Evolutionary conservation across 257 asterid species (phyloP).

Genomic region (Dorcoceras hygrometricum): DNA sequence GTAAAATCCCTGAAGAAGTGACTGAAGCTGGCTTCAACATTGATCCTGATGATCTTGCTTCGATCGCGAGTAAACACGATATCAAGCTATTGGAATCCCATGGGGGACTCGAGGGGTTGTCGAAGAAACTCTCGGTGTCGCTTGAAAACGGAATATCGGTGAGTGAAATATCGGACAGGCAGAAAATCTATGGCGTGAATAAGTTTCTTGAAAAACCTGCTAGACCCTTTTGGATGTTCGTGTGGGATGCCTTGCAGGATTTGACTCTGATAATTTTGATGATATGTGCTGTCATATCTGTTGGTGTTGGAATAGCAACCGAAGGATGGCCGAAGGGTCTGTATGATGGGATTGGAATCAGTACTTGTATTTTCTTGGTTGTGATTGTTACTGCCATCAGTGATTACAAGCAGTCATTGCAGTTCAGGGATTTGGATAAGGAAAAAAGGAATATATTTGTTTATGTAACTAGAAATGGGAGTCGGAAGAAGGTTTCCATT

Average conservation of each 20-base stretch:
- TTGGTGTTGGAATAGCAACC: slow-evolving; percentile 66
- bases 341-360: slow-evolving; percentile 70
- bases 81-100: slow-evolving; percentile 42
- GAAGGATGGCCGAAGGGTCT: slow-evolving; percentile 87
- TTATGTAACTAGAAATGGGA: slow-evolving; percentile 58
- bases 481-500: slow-evolving; percentile 48
- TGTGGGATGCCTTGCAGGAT: slow-evolving; percentile 85
- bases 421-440: slow-evolving; percentile 69
- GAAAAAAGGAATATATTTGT: slow-evolving; percentile 57
- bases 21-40: slow-evolving; percentile 52
- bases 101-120: slow-evolving; percentile 59
- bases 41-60: slow-evolving; percentile 70
- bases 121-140: slow-evolving; percentile 46
- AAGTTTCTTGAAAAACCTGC: slow-evolving; percentile 59
- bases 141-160: slow-evolving; percentile 48
- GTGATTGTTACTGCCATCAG: slow-evolving; percentile 71
- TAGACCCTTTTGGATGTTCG: slow-evolving; percentile 59
- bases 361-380: slow-evolving; percentile 60
- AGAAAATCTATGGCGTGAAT: slow-evolving; percentile 52
- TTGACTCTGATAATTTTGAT: slow-evolving; percentile 62
- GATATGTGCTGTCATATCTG: slow-evolving; percentile 67
- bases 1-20: slow-evolving; percentile 43
- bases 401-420: slow-evolving; percentile 79
- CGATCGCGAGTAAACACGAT: slow-evolving; percentile 60
- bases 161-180: slow-evolving; percentile 41